A percentile compares a stretch with the other conserved stretches of the same genome.
phyloP scores from a whole-genome alignment of 2,329 filamentous ascomycete species.

The Tolypocladium tropicale region DNA sequence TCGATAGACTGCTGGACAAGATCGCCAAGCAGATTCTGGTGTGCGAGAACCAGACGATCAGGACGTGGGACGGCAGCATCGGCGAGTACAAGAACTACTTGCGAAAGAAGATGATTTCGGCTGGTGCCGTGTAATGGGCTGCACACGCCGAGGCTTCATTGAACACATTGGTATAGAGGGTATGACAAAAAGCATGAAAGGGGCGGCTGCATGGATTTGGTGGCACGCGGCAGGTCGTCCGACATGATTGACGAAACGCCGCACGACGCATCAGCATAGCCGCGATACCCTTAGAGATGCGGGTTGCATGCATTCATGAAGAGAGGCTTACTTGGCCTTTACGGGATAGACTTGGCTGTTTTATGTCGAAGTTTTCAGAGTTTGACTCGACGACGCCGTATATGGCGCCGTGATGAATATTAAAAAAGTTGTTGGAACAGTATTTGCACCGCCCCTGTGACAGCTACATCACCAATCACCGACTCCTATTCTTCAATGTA shows the following conservation, averaged over 20 bases:
- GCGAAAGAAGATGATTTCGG: constrained; percentile 94
- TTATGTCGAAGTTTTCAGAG: constrained; percentile 8
- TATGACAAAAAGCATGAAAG: constrained; percentile 7
- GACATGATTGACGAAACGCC: constrained; percentile 9
- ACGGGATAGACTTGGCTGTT: constrained; percentile 23
- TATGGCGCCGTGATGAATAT: background rate
- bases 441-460: background rate
- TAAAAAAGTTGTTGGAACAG: background rate
- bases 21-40: constrained; percentile 99
- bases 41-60: constrained; percentile 95
- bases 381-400: constrained; percentile 5
- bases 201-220: constrained; percentile 6
- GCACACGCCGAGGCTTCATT: constrained; percentile 7
- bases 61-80: constrained; percentile 79
- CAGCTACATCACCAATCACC: background rate
- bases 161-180: constrained; percentile 14
- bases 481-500: background rate
- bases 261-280: constrained; percentile 17
- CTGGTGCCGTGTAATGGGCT: constrained; percentile 67
- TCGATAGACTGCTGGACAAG: constrained; percentile 80
- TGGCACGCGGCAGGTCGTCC: constrained; percentile 9
- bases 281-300: constrained; percentile 19
- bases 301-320: constrained; percentile 14
- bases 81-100: constrained; percentile 97
- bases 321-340: constrained; percentile 11